Conservation (phyloP, 208 protist genomes). For the Leishmania martiniquensis region DNA sequence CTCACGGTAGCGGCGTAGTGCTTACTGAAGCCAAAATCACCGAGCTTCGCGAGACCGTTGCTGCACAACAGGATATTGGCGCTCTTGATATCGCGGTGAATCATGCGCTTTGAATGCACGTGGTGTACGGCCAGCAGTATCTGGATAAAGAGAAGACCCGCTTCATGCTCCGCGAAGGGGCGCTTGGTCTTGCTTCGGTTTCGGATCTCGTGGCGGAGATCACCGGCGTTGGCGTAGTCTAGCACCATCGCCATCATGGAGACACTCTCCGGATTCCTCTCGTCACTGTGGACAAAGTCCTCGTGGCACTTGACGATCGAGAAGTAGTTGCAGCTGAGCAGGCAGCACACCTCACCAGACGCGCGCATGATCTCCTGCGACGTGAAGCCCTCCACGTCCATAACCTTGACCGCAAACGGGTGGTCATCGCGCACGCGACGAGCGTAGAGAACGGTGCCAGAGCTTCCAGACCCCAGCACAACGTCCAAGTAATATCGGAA, state of each 20-base stretch:
- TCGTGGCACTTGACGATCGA: constrained; percentile 84
- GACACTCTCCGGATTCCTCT: constrained; percentile 43
- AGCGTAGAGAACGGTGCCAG: constrained; percentile 46
- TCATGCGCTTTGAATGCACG: constrained; percentile 73
- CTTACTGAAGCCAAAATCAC: constrained; percentile 80
- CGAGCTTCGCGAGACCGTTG: constrained; percentile 78
- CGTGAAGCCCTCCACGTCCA: constrained; percentile 64
- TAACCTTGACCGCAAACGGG: constrained; percentile 57
- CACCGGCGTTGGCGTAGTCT: constrained; percentile 84
- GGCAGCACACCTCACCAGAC: constrained; percentile 58
- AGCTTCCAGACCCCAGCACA: constrained; percentile 50
- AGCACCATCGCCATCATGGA: constrained; percentile 70
- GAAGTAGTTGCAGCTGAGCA: constrained; percentile 71
- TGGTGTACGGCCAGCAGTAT: constrained; percentile 76
- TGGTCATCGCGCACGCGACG: constrained; percentile 48
- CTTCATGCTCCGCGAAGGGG: constrained; percentile 60
- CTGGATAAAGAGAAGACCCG: constrained; percentile 62
- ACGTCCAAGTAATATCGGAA: constrained; percentile 62
- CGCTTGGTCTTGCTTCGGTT: constrained; percentile 21
- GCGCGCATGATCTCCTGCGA: constrained; percentile 61
- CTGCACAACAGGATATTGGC: constrained; percentile 80
- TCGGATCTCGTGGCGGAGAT: constrained; percentile 66
- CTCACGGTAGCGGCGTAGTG: constrained; percentile 39
- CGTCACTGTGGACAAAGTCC: constrained; percentile 51
- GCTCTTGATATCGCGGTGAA: constrained; percentile 88